phyloP scores from a whole-genome alignment of 805 yeast genomes.

The Cephaloascus fragrans region DNA sequence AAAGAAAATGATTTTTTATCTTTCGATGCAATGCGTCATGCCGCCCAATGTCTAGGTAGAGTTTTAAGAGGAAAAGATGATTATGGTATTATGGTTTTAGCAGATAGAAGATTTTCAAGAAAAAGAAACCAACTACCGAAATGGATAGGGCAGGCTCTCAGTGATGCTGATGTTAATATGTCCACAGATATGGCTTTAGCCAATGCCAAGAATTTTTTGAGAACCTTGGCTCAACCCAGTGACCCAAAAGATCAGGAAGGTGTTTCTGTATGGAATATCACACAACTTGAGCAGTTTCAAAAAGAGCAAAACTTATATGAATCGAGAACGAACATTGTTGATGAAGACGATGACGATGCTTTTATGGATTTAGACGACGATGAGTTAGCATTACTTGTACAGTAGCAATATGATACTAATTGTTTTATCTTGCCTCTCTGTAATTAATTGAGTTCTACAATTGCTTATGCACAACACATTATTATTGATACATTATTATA shows the following conservation, averaged over 20 bases:
- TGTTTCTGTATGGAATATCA: slow-evolving; percentile 83
- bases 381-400: slow-evolving; percentile 16
- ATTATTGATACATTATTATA: no score
- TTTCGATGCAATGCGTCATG: slow-evolving; percentile 99
- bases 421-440: no score
- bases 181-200: slow-evolving; percentile 98
- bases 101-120: slow-evolving; percentile 84
- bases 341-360: slow-evolving; percentile 26
- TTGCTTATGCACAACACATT: no score
- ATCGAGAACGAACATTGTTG: slow-evolving; percentile 13
- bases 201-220: slow-evolving; percentile 80
- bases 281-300: slow-evolving; percentile 55
- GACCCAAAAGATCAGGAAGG: slow-evolving; percentile 89
- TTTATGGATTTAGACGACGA: slow-evolving; percentile 39
- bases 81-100: slow-evolving; percentile 96
- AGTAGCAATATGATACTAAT: no score
- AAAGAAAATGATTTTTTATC: slow-evolving; percentile 91
- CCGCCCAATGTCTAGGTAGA: slow-evolving; percentile 97
- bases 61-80: slow-evolving; percentile 97
- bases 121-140: slow-evolving; percentile 86
- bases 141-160: slow-evolving; percentile 91
- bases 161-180: slow-evolving; percentile 84
- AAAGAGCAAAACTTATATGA: slow-evolving; percentile 27
- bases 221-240: slow-evolving; percentile 91
- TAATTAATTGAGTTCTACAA: no score